Base-by-base conservation (phyloP, 306 rosid species). In the Casuarina equisetifolia region DNA sequence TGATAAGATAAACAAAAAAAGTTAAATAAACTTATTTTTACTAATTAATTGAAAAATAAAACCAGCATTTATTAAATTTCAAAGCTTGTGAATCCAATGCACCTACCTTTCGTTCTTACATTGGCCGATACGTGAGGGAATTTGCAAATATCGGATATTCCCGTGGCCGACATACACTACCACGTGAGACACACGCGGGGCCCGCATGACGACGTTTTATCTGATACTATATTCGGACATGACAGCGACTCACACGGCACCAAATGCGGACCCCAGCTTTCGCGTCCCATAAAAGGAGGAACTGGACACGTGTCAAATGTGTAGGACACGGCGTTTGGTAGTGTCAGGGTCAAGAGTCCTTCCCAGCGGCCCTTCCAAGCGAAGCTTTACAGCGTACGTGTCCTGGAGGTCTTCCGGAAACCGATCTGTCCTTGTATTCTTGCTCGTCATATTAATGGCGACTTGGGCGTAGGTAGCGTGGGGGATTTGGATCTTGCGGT, bases 321-420 rank as follows among this genome's bases (percentile, higher is more conserved):
- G 77, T 12, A 13, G 20, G 36, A 69, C 57, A 52, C 6, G 9
- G 55, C 69, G 5, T 32, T 16, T 38, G 78, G 63, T 19, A 8
- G 32, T 12, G 72, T 74, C 63, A 25, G 66, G 16, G 48, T 70
- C 80, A 39, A 25, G 32, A 9, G n/a, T 49, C 53, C 6, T 48
- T 17, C 15, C 13, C 63, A 61, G 82, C 77, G 78, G 76, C 80
- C 50, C 84, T 84, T 79, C 10, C 20, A 74, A 76, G 79, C 44
- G 51, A 79, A 51, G 7, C 45, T 61, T 54, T 63, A 20, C 19
- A 8, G 20, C 19, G 57, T 72, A 78, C 86, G 84, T 72, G 80
- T 76, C 78, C 38, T 48, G 13, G 51, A 48, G 50, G 13, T 51
- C 3, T 25, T 25, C 32, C 32, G 32, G 32, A 25, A 25, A 25